Conservation (phyloP, 2,329 filamentous ascomycete genomes). For the Aspergillus uvarum region DNA sequence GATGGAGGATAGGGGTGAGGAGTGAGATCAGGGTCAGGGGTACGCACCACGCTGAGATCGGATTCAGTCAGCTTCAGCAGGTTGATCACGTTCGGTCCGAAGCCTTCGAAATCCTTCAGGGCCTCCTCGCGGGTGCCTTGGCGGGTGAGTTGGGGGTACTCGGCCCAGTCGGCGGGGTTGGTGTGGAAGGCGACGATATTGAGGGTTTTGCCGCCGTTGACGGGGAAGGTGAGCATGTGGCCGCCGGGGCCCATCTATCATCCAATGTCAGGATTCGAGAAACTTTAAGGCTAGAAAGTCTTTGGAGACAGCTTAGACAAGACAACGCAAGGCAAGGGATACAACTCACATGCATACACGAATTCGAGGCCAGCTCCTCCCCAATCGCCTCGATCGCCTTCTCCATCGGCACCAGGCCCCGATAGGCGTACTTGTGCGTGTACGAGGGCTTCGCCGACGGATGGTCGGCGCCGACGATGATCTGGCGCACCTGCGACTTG, state of each 20-base stretch:
- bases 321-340: too few relatives aligned
- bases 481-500: slow-evolving; percentile 48
- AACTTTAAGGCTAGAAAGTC: too few relatives aligned
- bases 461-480: slow-evolving; percentile 45
- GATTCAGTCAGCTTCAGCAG: slow-evolving; percentile 30
- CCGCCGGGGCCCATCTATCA: slow-evolving; percentile 41
- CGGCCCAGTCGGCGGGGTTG: slow-evolving; percentile 26
- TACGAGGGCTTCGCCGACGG: slow-evolving; percentile 49
- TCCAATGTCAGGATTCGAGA: too few relatives aligned
- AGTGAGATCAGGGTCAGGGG: too few relatives aligned
- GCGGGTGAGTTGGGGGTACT: slow-evolving; percentile 22
- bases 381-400: slow-evolving; percentile 49
- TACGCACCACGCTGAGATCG: slow-evolving; percentile 27
- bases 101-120: slow-evolving; percentile 23
- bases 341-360: slow-evolving; percentile 32
- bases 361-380: slow-evolving; percentile 41
- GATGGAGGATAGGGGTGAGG: not conserved
- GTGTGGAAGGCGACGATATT: slow-evolving; percentile 48
- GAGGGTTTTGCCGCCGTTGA: slow-evolving; percentile 49
- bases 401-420: slow-evolving; percentile 20
- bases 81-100: slow-evolving; percentile 22
- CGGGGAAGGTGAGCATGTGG: slow-evolving; percentile 52
- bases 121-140: slow-evolving; percentile 24
- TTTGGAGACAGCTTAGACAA: too few relatives aligned
- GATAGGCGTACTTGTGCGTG: slow-evolving; percentile 50